Evolutionary conservation across 31 red algal genomes (phyloP).

Genomic region (Porphyra umbilicalis): DNA sequence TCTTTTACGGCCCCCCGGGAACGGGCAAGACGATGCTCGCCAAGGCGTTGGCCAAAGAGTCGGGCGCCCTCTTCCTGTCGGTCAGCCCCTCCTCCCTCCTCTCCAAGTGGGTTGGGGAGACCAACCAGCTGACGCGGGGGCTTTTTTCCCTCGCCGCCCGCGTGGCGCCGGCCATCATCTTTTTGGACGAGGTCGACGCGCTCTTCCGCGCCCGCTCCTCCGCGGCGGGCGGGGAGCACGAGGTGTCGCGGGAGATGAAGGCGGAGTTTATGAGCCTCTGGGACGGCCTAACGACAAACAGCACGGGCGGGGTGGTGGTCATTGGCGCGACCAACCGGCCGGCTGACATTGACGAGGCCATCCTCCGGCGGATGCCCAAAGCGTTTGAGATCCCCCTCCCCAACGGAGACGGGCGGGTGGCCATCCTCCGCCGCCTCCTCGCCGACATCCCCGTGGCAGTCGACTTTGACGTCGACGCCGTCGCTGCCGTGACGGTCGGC

Average conservation of each 20-base stretch:
- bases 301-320: slow-evolving; percentile 48
- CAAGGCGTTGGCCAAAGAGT: slow-evolving; percentile 87
- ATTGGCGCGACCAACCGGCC: slow-evolving; percentile 94
- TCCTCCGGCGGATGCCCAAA: slow-evolving; percentile 84
- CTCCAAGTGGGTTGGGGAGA: slow-evolving; percentile 96
- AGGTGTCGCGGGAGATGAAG: slow-evolving; percentile 94
- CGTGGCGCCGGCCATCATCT: slow-evolving; percentile 92
- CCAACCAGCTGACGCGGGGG: slow-evolving; percentile 74
- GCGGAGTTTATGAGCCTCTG: slow-evolving; percentile 96
- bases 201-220: slow-evolving; percentile 82
- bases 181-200: slow-evolving; percentile 96
- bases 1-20: slow-evolving; percentile 92
- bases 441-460: slow-evolving; percentile 26
- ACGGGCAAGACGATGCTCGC: slow-evolving; percentile 98
- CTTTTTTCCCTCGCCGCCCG: slow-evolving; percentile 91
- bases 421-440: slow-evolving; percentile 77
- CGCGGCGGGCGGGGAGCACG: slow-evolving; percentile 52
- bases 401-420: slow-evolving; percentile 32
- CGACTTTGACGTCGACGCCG: slow-evolving; percentile 19
- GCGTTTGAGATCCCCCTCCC: slow-evolving; percentile 86
- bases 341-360: slow-evolving; percentile 92
- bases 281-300: slow-evolving; percentile 89
- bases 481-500: slow-evolving; percentile 61
- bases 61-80: slow-evolving; percentile 71
- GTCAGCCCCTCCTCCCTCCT: slow-evolving; percentile 67